Conservation (phyloP, 805 yeast species). For the Candida argentea region DNA sequence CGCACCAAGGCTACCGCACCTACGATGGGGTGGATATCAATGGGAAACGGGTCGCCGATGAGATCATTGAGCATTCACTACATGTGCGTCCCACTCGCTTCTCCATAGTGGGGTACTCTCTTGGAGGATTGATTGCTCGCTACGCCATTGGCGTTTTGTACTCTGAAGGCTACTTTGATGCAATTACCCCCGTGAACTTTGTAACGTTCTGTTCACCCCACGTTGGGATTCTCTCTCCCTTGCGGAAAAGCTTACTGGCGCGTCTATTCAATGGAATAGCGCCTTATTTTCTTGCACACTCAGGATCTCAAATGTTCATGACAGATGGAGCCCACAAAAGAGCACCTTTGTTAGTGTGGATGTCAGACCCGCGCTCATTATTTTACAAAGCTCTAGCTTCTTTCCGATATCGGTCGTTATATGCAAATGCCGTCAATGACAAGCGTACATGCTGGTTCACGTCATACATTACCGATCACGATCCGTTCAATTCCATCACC, state of each 20-base stretch:
- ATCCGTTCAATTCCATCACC: constrained; percentile 49
- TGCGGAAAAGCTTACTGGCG: constrained; percentile 17
- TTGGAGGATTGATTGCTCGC: constrained; percentile 80
- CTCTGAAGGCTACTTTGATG: constrained; percentile 40
- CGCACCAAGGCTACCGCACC: constrained; percentile 67
- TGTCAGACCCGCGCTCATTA: constrained; percentile 54
- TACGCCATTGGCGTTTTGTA: constrained; percentile 69
- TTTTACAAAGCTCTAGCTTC: constrained; percentile 45
- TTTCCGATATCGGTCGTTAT: constrained; percentile 48
- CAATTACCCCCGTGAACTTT: constrained; percentile 47
- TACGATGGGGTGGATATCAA: constrained; percentile 84
- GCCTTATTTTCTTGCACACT: constrained; percentile 55
- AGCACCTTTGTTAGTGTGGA: constrained; percentile 49
- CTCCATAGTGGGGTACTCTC: constrained; percentile 77
- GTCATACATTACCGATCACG: constrained; percentile 53
- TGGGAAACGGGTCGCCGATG: constrained; percentile 65
- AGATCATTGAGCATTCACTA: constrained; percentile 31
- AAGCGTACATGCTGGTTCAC: constrained; percentile 80
- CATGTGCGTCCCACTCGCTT: constrained; percentile 43
- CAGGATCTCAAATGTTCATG: constrained; percentile 69
- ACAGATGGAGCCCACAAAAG: constrained; percentile 23
- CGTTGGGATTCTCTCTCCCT: constrained; percentile 56
- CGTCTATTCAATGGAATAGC: constrained; percentile 52
- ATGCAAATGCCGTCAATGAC: constrained; percentile 74
- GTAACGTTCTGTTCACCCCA: constrained; percentile 47